A percentile compares a stretch with the other conserved stretches of the same genome.
phyloP scores from a whole-genome alignment of 169 alveolate genomes.

The Cryptosporidium meleagridis region DNA sequence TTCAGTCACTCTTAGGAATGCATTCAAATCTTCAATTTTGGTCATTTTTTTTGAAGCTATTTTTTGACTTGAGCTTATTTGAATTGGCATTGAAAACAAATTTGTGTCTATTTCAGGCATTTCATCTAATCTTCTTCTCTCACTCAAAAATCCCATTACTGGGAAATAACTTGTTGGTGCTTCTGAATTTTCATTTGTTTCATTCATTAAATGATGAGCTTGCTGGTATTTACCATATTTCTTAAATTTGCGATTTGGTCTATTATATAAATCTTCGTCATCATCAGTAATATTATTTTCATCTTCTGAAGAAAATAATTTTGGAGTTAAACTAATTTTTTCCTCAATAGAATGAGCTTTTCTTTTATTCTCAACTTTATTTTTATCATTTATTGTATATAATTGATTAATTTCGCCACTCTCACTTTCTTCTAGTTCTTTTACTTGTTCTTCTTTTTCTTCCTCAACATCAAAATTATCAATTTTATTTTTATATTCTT shows the following conservation, averaged over 20 bases:
- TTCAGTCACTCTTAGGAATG: background rate
- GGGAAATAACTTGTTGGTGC: slow-evolving; percentile 24
- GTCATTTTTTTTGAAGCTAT: background rate
- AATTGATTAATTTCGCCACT: background rate
- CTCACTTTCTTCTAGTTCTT: slow-evolving; percentile 38
- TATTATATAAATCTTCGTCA: background rate
- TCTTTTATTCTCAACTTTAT: background rate
- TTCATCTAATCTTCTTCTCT: slow-evolving; percentile 63
- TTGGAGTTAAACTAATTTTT: background rate
- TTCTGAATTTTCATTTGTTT: background rate
- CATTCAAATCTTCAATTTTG: slow-evolving; percentile 53
- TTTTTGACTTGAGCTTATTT: background rate
- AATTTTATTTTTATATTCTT: background rate
- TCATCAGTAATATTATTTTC: background rate
- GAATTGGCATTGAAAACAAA: slow-evolving; percentile 53
- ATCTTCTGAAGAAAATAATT: slow-evolving; percentile 16
- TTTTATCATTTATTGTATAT: background rate
- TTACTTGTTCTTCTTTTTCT: background rate
- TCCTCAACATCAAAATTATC: background rate
- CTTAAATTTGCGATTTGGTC: background rate
- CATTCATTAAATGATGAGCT: background rate
- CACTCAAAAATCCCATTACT: slow-evolving; percentile 64
- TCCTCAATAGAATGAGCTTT: background rate
- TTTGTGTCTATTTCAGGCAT: slow-evolving; percentile 64
- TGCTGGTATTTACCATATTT: background rate